Evolutionary conservation across 345 rosid genomes (phyloP).

Genomic region (Moringa oleifera): DNA sequence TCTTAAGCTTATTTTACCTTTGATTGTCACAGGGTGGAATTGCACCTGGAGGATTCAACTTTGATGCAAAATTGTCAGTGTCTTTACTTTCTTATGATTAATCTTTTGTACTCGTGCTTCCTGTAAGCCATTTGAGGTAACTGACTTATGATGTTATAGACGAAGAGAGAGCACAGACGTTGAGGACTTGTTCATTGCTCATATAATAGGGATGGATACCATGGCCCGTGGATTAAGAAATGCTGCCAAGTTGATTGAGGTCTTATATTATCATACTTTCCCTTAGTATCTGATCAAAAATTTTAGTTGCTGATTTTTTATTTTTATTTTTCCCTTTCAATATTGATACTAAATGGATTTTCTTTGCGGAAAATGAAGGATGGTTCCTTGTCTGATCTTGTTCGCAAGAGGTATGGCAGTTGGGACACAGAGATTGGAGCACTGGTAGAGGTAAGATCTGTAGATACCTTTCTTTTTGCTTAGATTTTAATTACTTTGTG

Average conservation of each 20-base stretch:
- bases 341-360: not conserved
- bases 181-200: slow-evolving; percentile 86
- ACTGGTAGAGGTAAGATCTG: slow-evolving; percentile 46
- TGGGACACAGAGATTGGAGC: slow-evolving; percentile 69
- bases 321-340: not conserved
- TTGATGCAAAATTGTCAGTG: slow-evolving; percentile 87
- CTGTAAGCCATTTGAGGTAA: not conserved
- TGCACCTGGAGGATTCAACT: slow-evolving; percentile 97
- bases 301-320: not conserved
- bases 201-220: slow-evolving; percentile 91
- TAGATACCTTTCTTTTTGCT: not conserved
- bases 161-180: slow-evolving; percentile 96
- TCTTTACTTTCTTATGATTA: not conserved
- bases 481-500: not conserved
- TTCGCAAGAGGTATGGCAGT: slow-evolving; percentile 63
- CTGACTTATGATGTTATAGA: slow-evolving; percentile 27
- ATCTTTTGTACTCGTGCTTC: not conserved
- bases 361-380: slow-evolving; percentile 35
- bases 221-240: slow-evolving; percentile 84
- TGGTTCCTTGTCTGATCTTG: slow-evolving; percentile 61
- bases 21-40: slow-evolving; percentile 61
- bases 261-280: slow-evolving; percentile 14
- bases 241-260: slow-evolving; percentile 81
- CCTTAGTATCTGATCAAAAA: no score
- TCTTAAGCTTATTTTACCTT: slow-evolving; percentile 5